Base-by-base conservation (phyloP, 768 basidiomycete genomes). In the Phylloporus sp. region DNA sequence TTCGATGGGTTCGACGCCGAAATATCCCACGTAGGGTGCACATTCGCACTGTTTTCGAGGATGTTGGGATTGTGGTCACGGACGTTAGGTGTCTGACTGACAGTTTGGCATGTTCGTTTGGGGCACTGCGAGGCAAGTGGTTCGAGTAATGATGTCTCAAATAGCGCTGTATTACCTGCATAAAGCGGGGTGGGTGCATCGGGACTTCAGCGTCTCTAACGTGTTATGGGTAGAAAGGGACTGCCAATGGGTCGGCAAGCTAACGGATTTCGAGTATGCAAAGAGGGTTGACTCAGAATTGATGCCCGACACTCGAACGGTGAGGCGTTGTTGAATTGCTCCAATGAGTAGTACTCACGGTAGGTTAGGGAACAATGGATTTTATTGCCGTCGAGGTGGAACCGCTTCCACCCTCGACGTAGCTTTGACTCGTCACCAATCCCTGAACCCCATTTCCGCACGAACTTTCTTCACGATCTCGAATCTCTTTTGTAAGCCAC, bases 381-480 rank as follows among this genome's bases (percentile, higher is more conserved):
- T 56, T 47, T 10, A 52, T 57, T 50, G 50, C 54, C 3, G 5
- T 36, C 5, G 56, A 57, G 15, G 50, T 57, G 18, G 54, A 42
- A 35, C 26, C 21, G 21, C 0, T 5, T 15, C 42, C 42, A 5
- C 27, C 27, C 9, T 8, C 27, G 9, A 13, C 13, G 27, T 3
- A 9, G 27, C 9, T 8, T 8, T 9, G 27, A 28, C 27, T 28
- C 27, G 9, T 28, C 27, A 14, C 36, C 5, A 11, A 10, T 14
- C 11, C 10, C 10, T 24, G 22, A 8, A 5, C 26, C 26, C 10
- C 8, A 38, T 1, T 56, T 57, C 4, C 47, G 39, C 11, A 49
- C 56, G 56, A 57, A 57, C 32, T 18, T 20, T 15, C 50, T 52
- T 3, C 47, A 57, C 31, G 55, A 57, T 26, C 20, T 56, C 2